Evolutionary conservation across 163 green algal genomes (phyloP), one percentile per base, ranked within the genome.

Genomic region (Chlorella variabilis): DNA sequence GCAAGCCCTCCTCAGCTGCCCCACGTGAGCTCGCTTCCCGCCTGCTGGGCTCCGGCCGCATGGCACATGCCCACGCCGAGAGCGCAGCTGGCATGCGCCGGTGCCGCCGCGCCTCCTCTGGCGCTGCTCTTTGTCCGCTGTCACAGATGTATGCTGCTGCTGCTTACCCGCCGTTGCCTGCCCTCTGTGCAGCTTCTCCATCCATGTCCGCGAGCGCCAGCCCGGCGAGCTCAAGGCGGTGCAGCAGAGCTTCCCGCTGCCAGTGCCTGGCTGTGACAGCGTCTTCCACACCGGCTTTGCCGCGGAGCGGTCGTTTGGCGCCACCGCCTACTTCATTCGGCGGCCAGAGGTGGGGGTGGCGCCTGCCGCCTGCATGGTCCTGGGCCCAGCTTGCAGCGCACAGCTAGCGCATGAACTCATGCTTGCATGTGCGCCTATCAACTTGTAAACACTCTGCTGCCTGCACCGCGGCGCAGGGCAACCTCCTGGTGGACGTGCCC

Each of bases 1-100:
- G 74, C 86, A 92, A 68, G 93, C 92, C 1, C 87, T 95, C 34
- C 71, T 95, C 6, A 91, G 88, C 4, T 96, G 91, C 77, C 92
- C 92, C 23, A 96, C 91, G 90, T 94, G 38, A 54, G 45, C n/a
- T n/a, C n/a, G n/a, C n/a, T n/a, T n/a, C n/a, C n/a, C n/a, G n/a
- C n/a, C n/a, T n/a, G n/a, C n/a, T n/a, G n/a, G n/a, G n/a, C n/a
- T n/a, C n/a, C n/a, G n/a, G n/a, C n/a, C n/a, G n/a, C n/a, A n/a
- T n/a, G n/a, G n/a, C n/a, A n/a, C n/a, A n/a, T 34, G 59, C 17
- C n/a, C 8, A 23, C n/a, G 1, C 34, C 5, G n/a, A n/a, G n/a
- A n/a, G n/a, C n/a, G n/a, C n/a, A 62, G 13, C 41, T 39, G 6
- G 34, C 18, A n/a, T 58, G 68, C 68, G 15, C 41, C 42, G 4